Evolutionary conservation across 2,329 filamentous ascomycete species (phyloP), one percentile per base, ranked within the genome.

Genomic region (Apiospora malaysiana): DNA sequence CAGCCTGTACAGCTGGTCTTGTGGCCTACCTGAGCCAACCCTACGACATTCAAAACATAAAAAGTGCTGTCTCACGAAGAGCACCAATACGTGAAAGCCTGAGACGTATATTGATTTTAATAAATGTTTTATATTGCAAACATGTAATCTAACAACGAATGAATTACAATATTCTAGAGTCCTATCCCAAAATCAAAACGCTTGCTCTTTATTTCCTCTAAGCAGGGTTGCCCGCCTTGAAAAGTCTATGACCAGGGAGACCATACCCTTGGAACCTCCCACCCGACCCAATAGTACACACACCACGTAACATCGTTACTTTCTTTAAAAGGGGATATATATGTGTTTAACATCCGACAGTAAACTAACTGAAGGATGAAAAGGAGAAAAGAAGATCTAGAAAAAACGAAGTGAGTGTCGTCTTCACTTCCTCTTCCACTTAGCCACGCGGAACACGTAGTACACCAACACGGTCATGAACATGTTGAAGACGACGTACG

Each of bases 401-500:
- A 3, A 42, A 42, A 42, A 45, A 45, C 12, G 16, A 6, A 2
- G 5, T 37, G 42, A 45, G 12, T 45, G 10, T 3, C 7, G 2
- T 2, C 2, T n/a, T 32, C 27, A 63, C 56, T 63, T 63, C 32
- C 56, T 40, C 56, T 63, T 63, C 56, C 32, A 46, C 65, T 86
- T 86, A 5, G 85, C 84, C 70, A 87, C 82, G 46, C 85, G 81
- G 1, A 81, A 83, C 70, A 88, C 77, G 85, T 85, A 91, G 76
- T 91, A 91, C 46, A 91, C 76, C 2, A 82, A 78, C 56, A 91
- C 78, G 0, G 89, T 87, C 0, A 83, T 87, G 42, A 79, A 79
- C n/a, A 90, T 79, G 76, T 91, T 91, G 77, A 91, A 89, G 16
- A 83, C 77, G 70, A 90, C 84, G 72, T 88, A 92, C 0, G 83